These are phyloP conservation scores for Chenopodium formosanum DNA, from an alignment of 148 eudicot genomes.

Conservation along the genomic window DNA sequence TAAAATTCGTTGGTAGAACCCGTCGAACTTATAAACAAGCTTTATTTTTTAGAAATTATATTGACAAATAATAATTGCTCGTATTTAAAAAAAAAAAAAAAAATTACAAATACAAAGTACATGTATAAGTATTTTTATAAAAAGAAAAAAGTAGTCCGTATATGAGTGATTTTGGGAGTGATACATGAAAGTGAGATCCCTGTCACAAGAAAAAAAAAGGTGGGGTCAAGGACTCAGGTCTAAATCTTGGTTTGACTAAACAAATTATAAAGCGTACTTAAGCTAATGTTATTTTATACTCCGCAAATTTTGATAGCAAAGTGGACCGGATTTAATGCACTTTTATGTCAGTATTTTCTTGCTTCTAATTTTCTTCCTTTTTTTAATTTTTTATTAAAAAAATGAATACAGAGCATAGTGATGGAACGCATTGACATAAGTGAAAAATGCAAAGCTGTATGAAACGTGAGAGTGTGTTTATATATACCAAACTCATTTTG, in stretches of 20 bases:
- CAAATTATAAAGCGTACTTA: not conserved
- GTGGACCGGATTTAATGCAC: conserved; percentile 19
- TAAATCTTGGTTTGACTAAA: conserved; percentile 19
- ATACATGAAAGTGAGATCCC: not conserved
- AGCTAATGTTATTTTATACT: not conserved
- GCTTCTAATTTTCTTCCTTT: not conserved
- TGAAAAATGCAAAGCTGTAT: conserved; percentile 18
- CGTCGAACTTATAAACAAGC: no score
- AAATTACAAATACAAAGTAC: no score
- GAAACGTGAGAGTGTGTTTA: conserved; percentile 15
- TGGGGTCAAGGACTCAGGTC: not conserved
- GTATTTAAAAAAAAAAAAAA: no score
- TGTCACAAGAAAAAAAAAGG: not conserved
- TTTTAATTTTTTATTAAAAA: not conserved
- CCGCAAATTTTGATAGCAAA: conserved; percentile 4
- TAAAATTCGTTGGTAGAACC: no score
- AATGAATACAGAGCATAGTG: not conserved
- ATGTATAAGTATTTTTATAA: no score
- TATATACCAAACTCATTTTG: not conserved
- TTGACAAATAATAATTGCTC: no score
- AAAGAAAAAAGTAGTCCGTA: no score
- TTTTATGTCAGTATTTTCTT: conserved; percentile 15
- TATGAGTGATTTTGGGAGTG: no score
- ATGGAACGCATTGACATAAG: conserved; percentile 2
- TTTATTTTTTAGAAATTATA: no score